Conservation (phyloP, 2,329 filamentous ascomycete species). For the Grosmannia serpens region DNA sequence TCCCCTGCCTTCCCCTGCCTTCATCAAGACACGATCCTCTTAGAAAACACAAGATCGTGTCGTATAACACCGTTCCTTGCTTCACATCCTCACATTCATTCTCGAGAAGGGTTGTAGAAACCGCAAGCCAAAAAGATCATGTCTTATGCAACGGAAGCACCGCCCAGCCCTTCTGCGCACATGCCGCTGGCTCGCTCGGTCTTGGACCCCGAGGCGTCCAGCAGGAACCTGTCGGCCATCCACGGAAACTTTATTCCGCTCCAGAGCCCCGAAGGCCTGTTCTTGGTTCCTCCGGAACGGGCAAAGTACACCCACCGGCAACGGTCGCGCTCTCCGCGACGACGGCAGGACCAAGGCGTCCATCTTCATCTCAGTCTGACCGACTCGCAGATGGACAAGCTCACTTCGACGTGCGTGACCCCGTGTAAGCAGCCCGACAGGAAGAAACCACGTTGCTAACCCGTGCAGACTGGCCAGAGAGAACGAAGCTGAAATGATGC, state of each 20-base stretch:
- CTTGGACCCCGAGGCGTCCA: neutral
- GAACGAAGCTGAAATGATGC: neutral
- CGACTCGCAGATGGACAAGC: constrained; percentile 34
- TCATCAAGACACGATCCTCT: too few species aligned
- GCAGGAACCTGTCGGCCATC: constrained; percentile 12
- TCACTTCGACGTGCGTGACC: constrained; percentile 31
- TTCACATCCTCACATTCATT: too few species aligned
- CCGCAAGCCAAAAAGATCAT: neutral
- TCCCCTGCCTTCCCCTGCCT: too few species aligned
- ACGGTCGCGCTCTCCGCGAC: constrained; percentile 24
- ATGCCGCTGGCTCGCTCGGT: neutral
- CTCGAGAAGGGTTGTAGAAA: neutral
- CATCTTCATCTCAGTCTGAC: constrained; percentile 37
- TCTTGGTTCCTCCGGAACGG: constrained; percentile 20
- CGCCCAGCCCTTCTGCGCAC: neutral
- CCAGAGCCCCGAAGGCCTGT: constrained; percentile 18
- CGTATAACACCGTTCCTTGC: too few species aligned
- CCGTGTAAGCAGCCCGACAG: neutral
- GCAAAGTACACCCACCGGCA: constrained; percentile 2
- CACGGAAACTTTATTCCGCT: constrained; percentile 27
- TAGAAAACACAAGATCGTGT: too few species aligned
- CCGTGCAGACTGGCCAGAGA: constrained; percentile 1
- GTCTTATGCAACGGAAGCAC: neutral
- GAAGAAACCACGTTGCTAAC: neutral
- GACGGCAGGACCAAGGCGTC: constrained; percentile 24